These are phyloP conservation scores for Fusarium verrucosum DNA, from an alignment of 2,329 filamentous ascomycete genomes.

Conservation along the genomic window DNA sequence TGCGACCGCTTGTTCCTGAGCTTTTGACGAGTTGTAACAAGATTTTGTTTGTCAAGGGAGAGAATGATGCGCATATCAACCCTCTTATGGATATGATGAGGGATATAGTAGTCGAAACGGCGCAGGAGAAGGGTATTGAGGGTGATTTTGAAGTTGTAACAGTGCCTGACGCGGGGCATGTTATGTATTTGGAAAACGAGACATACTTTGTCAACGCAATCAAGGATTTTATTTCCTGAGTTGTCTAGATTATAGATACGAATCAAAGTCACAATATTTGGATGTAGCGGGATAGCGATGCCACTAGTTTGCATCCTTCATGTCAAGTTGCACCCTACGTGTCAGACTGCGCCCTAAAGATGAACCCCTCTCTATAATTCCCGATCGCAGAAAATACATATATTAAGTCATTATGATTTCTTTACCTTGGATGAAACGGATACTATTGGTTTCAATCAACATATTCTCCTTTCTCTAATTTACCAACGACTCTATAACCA, in stretches of 20 bases:
- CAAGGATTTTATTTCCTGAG: not conserved
- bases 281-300: not conserved
- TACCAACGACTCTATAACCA: too few relatives aligned
- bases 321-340: not conserved
- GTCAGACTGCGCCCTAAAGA: not conserved
- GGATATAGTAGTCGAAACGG: not conserved
- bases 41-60: not conserved
- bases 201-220: not conserved
- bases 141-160: not conserved
- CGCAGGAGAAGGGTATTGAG: not conserved
- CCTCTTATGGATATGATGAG: constrained; percentile 5
- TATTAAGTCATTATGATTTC: not conserved
- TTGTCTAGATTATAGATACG: accelerated
- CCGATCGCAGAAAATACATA: not conserved
- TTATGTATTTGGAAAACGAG: constrained; percentile 17
- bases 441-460: accelerated
- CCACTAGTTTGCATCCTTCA: constrained; percentile 8
- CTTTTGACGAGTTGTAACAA: not conserved
- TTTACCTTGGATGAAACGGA: accelerated
- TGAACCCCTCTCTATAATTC: not conserved
- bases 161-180: not conserved
- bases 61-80: not conserved
- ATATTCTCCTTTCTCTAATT: not conserved
- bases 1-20: not conserved
- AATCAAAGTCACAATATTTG: accelerated